Base-by-base conservation (phyloP, 2,329 filamentous ascomycete species). In the Pestalotiopsis sp. region DNA sequence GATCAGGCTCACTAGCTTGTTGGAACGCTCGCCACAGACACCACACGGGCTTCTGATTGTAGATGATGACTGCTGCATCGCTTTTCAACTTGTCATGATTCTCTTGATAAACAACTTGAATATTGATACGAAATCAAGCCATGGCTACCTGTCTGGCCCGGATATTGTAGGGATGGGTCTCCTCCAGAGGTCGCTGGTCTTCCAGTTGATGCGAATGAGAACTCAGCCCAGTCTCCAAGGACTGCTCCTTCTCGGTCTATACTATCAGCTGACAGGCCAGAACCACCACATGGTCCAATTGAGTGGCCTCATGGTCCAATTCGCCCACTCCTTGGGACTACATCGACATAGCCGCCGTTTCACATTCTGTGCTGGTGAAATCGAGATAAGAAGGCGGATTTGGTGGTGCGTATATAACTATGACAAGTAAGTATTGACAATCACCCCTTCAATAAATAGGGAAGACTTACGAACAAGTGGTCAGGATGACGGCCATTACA, bases 401-500 rank as follows among this genome's bases (percentile, higher is more conserved):
- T 67, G 66, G 66, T 63, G 66, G 66, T 67, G 39, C 57, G 38
- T 67, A n/a, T 67, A 63, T 17, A 38, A 36, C 3, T 25, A 49
- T 14, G 66, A 67, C 39, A 67, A 63, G 66, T 67, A 14, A 38
- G 58, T 23, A 5, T 17, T 20, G 14, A 13, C 2, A 41, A 12
- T 39, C 36, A 17, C n/a, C 4, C 11, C 9, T 14, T 12, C 9
- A 38, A n/a, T 27, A 17, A 6, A 31, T 9, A 13, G 5, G 5
- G n/a, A 39, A 39, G 12, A 27, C 39, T 31, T 49, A 65, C 31
- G 17, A 57, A 39, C n/a, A 25, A 12, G 3, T 25, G 31, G 20
- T 14, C 14, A 67, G 65, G 20, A n/a, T 63, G 25, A 55, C 59
- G 6, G 36, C 58, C 2, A 52, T 39, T 14, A 38, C 39, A 4